Conservation (phyloP, 305 asterid genomes). For the Plantago lanceolata region DNA sequence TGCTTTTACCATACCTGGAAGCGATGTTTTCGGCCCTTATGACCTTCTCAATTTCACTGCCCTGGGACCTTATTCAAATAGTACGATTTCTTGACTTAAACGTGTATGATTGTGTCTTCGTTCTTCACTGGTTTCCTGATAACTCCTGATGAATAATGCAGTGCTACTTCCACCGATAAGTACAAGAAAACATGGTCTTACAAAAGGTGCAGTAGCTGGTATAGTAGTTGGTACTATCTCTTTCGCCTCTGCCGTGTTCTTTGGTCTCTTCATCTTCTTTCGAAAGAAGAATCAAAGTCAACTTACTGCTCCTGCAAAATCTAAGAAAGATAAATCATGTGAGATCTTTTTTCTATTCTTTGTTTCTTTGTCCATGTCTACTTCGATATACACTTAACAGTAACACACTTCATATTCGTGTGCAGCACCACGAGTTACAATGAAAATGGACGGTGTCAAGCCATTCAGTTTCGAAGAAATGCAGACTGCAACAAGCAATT, state of each 20-base stretch:
- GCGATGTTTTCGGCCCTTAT: slow-evolving; percentile 41
- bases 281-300: slow-evolving; percentile 18
- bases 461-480: slow-evolving; percentile 38
- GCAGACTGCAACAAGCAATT: slow-evolving; percentile 34
- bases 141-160: slow-evolving; percentile 18
- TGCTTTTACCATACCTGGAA: slow-evolving; percentile 32
- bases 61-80: slow-evolving; percentile 29
- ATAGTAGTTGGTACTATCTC: slow-evolving; percentile 30
- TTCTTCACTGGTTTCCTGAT: slow-evolving; percentile 17
- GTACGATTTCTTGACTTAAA: slow-evolving; percentile 22
- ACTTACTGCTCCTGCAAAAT: slow-evolving; percentile 17
- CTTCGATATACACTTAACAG: background rate
- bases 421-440: slow-evolving; percentile 33
- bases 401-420: slow-evolving; percentile 6
- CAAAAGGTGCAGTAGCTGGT: slow-evolving; percentile 46
- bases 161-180: slow-evolving; percentile 37
- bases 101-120: background rate
- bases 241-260: slow-evolving; percentile 23
- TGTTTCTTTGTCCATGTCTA: background rate
- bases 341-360: slow-evolving; percentile 14
- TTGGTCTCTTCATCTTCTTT: slow-evolving; percentile 22
- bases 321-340: slow-evolving; percentile 31
- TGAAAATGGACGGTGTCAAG: slow-evolving; percentile 51
- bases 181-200: slow-evolving; percentile 27
- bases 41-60: slow-evolving; percentile 45